phyloP scores from a whole-genome alignment of 192 early-diverging fungal genomes.

The Coemansia umbellata region DNA sequence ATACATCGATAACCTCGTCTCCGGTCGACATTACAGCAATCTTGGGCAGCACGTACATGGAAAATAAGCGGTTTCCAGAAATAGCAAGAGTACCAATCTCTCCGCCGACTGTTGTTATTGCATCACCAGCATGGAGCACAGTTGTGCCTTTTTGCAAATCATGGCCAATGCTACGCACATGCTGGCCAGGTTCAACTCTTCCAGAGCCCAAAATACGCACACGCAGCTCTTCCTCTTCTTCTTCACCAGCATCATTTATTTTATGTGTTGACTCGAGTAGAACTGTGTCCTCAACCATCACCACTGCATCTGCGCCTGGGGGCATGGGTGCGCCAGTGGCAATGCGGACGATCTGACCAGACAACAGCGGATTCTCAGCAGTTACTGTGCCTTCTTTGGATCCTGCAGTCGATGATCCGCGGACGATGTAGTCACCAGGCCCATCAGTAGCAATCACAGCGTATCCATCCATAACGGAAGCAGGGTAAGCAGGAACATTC shows the following conservation, averaged over 20 bases:
- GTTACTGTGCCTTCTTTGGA: not conserved
- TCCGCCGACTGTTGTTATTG: slow-evolving; percentile 67
- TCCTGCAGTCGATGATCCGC: slow-evolving; percentile 58
- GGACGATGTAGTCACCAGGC: slow-evolving; percentile 72
- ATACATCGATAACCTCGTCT: slow-evolving; percentile 72
- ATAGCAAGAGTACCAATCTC: slow-evolving; percentile 82
- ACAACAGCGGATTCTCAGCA: slow-evolving; percentile 21
- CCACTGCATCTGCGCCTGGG: slow-evolving; percentile 78
- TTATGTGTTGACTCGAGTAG: slow-evolving; percentile 43
- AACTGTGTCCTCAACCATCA: slow-evolving; percentile 93
- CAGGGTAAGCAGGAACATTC: slow-evolving; percentile 79
- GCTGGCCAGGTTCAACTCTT: slow-evolving; percentile 47
- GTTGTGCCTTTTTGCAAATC: slow-evolving; percentile 64
- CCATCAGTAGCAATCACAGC: slow-evolving; percentile 83
- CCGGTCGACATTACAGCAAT: slow-evolving; percentile 88
- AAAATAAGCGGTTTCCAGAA: slow-evolving; percentile 62
- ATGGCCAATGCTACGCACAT: slow-evolving; percentile 78
- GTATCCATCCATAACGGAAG: slow-evolving; percentile 92
- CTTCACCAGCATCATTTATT: not conserved
- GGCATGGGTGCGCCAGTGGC: slow-evolving; percentile 89
- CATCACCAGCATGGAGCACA: slow-evolving; percentile 56
- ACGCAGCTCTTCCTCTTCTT: slow-evolving; percentile 50
- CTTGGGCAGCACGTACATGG: slow-evolving; percentile 58
- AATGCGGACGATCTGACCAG: slow-evolving; percentile 69
- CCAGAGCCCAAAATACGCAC: slow-evolving; percentile 23